Evolutionary conservation across 352 stramenopile genomes (phyloP).

Genomic region (Phytopythium delawarense): DNA sequence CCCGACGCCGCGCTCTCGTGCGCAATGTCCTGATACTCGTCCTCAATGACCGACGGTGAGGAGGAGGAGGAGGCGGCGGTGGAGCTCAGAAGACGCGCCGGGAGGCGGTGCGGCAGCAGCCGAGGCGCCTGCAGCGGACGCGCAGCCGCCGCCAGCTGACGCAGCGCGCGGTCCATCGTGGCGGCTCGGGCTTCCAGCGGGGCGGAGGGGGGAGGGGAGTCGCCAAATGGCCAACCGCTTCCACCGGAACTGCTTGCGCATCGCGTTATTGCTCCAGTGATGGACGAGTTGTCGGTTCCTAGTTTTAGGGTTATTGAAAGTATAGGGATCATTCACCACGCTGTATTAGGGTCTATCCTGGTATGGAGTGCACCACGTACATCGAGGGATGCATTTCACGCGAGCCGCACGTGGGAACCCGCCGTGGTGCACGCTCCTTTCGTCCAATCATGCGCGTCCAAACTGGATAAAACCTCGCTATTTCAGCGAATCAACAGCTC

Average conservation of each 20-base stretch:
- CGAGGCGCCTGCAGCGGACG: neutral
- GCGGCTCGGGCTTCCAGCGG: neutral
- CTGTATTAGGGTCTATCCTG: neutral
- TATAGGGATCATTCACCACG: neutral
- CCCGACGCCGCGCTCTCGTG: slow-evolving; percentile 41
- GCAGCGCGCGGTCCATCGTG: slow-evolving; percentile 4
- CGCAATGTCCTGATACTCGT: slow-evolving; percentile 55
- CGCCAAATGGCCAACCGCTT: neutral
- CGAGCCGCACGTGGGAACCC: neutral
- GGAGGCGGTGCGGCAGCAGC: neutral
- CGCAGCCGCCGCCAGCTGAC: neutral
- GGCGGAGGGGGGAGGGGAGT: neutral
- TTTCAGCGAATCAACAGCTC: slow-evolving; percentile 1
- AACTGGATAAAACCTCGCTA: neutral
- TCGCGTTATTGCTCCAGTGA: neutral
- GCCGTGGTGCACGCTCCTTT: neutral
- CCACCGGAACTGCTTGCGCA: slow-evolving; percentile 4
- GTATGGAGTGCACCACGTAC: neutral
- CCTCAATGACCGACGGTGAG: slow-evolving; percentile 27
- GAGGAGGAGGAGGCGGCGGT: too few species aligned
- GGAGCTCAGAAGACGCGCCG: neutral
- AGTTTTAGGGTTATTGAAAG: neutral
- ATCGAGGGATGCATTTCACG: neutral
- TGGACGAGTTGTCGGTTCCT: neutral
- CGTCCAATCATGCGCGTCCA: neutral